These are phyloP conservation scores for Plasmodium blacklocki DNA, from an alignment of 169 alveolate genomes.

Conservation along the genomic window DNA sequence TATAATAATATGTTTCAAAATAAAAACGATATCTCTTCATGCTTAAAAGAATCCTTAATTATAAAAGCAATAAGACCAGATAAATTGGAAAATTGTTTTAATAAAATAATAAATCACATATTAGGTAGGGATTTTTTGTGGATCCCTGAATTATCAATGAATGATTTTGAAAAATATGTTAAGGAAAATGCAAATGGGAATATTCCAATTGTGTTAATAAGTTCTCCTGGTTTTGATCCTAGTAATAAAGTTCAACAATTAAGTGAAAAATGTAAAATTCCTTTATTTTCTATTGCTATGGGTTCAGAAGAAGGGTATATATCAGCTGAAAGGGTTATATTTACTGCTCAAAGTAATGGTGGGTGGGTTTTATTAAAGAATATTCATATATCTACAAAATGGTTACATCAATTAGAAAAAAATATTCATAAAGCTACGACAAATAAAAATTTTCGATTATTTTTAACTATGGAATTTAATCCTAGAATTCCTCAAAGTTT, in stretches of 20 bases:
- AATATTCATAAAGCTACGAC: slow-evolving; percentile 92
- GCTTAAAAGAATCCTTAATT: slow-evolving; percentile 81
- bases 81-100: slow-evolving; percentile 89
- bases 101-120: slow-evolving; percentile 88
- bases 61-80: slow-evolving; percentile 96
- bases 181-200: slow-evolving; percentile 91
- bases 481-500: slow-evolving; percentile 94
- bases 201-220: slow-evolving; percentile 93
- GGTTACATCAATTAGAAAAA: slow-evolving; percentile 97
- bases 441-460: slow-evolving; percentile 93
- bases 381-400: slow-evolving; percentile 96
- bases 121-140: slow-evolving; percentile 92
- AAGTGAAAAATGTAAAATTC: slow-evolving; percentile 91
- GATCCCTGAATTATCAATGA: slow-evolving; percentile 89
- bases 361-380: slow-evolving; percentile 98
- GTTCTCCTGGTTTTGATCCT: slow-evolving; percentile 99
- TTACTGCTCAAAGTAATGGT: slow-evolving; percentile 94
- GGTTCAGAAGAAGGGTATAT: slow-evolving; percentile 97
- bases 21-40: slow-evolving; percentile 28
- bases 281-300: slow-evolving; percentile 95
- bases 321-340: slow-evolving; percentile 94
- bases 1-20: slow-evolving; percentile 3
- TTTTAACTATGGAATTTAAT: slow-evolving; percentile 97
- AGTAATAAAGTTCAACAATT: slow-evolving; percentile 92
- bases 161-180: slow-evolving; percentile 89